Evolutionary conservation across 257 asterid species (phyloP).

Genomic region (Apocynum venetum): DNA sequence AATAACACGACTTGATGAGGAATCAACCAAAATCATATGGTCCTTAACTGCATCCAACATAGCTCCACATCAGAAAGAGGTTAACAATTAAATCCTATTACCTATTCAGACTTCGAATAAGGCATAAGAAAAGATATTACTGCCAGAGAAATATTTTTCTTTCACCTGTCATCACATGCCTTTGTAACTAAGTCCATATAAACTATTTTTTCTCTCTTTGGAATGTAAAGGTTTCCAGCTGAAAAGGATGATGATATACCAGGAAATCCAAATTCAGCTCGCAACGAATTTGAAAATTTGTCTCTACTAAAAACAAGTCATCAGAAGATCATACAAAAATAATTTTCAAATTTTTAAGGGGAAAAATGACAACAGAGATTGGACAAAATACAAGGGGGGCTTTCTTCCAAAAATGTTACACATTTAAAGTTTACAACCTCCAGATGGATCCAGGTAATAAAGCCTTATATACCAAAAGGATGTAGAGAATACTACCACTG

Average conservation of each 20-base stretch:
- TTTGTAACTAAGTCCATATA: neutral
- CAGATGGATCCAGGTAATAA: neutral
- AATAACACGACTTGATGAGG: neutral
- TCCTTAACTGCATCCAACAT: neutral
- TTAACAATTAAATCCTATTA: neutral
- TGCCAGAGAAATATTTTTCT: neutral
- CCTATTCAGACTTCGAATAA: neutral
- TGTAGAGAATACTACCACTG: constrained; percentile 44
- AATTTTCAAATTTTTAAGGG: neutral
- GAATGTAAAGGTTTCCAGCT: neutral
- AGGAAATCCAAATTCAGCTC: neutral
- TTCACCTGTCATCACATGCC: neutral
- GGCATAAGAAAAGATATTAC: neutral
- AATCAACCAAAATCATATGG: neutral
- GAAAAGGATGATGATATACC: neutral
- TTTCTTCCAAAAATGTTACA: neutral
- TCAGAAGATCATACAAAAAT: neutral
- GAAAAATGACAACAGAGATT: neutral
- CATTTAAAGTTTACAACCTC: neutral
- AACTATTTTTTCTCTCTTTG: neutral
- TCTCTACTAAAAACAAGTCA: neutral
- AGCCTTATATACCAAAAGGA: neutral
- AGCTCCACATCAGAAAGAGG: neutral
- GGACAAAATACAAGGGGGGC: neutral
- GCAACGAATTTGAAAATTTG: neutral